Evolutionary conservation across 352 stramenopile genomes (phyloP).

Genomic region (Pythium phragmitis): DNA sequence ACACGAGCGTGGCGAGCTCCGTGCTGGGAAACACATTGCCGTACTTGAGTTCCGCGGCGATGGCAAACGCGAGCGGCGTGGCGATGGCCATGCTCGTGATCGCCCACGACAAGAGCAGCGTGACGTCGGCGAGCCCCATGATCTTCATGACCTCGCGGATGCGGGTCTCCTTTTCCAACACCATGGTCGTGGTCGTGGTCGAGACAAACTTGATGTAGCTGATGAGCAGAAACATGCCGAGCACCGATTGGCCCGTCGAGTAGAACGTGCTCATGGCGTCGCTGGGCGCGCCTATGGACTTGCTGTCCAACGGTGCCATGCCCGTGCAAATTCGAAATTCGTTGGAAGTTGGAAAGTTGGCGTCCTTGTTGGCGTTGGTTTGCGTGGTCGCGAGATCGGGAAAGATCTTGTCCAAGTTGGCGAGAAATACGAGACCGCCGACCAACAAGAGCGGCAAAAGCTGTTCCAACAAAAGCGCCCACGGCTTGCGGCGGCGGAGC

Average conservation of each 20-base stretch:
- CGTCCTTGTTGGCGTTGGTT: slow-evolving; percentile 19
- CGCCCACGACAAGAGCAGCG: slow-evolving; percentile 59
- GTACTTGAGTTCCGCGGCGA: slow-evolving; percentile 46
- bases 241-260: slow-evolving; percentile 41
- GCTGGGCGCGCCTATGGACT: slow-evolving; percentile 43
- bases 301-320: slow-evolving; percentile 33
- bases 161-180: slow-evolving; percentile 78
- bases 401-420: slow-evolving; percentile 55
- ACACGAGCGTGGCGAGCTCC: slow-evolving; percentile 50
- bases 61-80: slow-evolving; percentile 30
- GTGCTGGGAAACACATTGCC: slow-evolving; percentile 56
- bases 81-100: slow-evolving; percentile 46
- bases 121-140: slow-evolving; percentile 68
- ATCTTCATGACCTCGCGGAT: slow-evolving; percentile 84
- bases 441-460: slow-evolving; percentile 51
- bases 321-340: slow-evolving; percentile 42
- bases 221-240: slow-evolving; percentile 34
- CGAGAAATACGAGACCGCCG: slow-evolving; percentile 53
- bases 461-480: slow-evolving; percentile 24
- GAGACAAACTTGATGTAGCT: slow-evolving; percentile 59
- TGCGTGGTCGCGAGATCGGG: slow-evolving; percentile 33
- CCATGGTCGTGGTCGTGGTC: slow-evolving; percentile 62
- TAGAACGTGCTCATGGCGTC: slow-evolving; percentile 67
- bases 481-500: slow-evolving; percentile 45
- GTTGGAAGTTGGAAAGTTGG: slow-evolving; percentile 50